A percentile compares a stretch with the other conserved stretches of the same genome.
Conservation (phyloP, 805 yeast species). For the Cyberlindnera americana region DNA sequence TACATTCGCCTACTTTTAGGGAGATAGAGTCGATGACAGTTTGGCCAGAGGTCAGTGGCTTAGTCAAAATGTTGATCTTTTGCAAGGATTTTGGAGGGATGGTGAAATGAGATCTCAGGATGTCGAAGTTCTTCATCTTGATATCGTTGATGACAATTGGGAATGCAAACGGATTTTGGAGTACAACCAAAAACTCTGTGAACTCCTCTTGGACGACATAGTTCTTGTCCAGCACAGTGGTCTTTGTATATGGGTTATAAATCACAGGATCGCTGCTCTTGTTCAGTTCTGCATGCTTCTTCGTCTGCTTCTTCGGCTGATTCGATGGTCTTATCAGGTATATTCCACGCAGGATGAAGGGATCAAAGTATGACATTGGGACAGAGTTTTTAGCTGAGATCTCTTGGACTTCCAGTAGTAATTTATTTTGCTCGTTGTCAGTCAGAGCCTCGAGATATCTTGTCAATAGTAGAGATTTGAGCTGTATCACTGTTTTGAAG, state of each 20-base stretch:
- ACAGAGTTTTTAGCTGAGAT: constrained; percentile 26
- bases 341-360: constrained; percentile 53
- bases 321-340: constrained; percentile 31
- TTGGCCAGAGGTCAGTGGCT: constrained; percentile 46
- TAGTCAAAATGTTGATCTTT: constrained; percentile 41
- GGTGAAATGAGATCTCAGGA: constrained; percentile 29
- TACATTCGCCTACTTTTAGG: constrained; percentile 50
- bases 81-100: constrained; percentile 37
- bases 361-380: constrained; percentile 65
- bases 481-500: constrained; percentile 37
- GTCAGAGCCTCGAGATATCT: constrained; percentile 53
- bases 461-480: constrained; percentile 53
- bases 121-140: constrained; percentile 33
- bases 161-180: constrained; percentile 81
- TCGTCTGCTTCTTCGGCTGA: constrained; percentile 21
- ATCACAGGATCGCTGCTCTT: constrained; percentile 37
- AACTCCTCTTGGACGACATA: constrained; percentile 59
- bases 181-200: constrained; percentile 48
- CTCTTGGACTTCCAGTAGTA: constrained; percentile 34
- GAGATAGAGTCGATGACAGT: constrained; percentile 48
- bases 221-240: constrained; percentile 22
- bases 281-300: constrained; percentile 8
- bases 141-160: constrained; percentile 58
- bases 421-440: constrained; percentile 51
- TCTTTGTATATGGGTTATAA: constrained; percentile 54